These are phyloP conservation scores for Rhizomucor pusillus DNA, from an alignment of 371 early-diverging fungal genomes.

Conservation along the genomic window DNA sequence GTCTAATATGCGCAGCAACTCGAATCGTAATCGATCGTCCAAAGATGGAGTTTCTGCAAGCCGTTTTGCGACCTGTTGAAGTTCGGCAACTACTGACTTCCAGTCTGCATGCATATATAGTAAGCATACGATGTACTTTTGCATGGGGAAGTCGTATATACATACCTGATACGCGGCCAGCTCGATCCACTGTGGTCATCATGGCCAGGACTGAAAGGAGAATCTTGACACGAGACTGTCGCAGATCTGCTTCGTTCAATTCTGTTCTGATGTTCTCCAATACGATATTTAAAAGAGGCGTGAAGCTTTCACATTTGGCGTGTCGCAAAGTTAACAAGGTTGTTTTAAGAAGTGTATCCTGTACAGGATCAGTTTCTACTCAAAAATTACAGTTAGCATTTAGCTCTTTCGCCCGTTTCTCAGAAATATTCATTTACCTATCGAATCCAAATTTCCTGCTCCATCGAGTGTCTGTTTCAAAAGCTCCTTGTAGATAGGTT, in stretches of 20 bases:
- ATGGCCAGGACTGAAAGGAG: constrained; percentile 45
- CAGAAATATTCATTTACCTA: constrained; percentile 13
- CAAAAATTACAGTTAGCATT: not conserved
- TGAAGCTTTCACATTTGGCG: constrained; percentile 49
- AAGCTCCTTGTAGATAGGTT: constrained; percentile 47
- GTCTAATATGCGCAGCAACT: constrained; percentile 23
- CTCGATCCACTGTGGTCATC: constrained; percentile 58
- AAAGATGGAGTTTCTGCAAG: constrained; percentile 16
- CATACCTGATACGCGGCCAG: constrained; percentile 54
- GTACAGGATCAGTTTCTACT: constrained; percentile 19
- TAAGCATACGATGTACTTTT: not conserved
- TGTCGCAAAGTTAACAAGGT: constrained; percentile 59
- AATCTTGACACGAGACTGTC: constrained; percentile 38
- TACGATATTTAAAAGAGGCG: constrained; percentile 49
- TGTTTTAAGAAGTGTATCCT: constrained; percentile 37
- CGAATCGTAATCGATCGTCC: constrained; percentile 17
- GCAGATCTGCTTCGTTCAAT: constrained; percentile 16
- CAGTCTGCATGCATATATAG: constrained; percentile 19
- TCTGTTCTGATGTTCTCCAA: constrained; percentile 39
- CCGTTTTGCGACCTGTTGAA: constrained; percentile 28
- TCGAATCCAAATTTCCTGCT: constrained; percentile 23
- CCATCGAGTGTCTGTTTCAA: constrained; percentile 31
- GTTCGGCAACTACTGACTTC: constrained; percentile 28
- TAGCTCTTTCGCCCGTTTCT: not conserved
- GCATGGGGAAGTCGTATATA: not conserved